Percentiles rank a stretch among this genome's conserved stretches.
Evolutionary conservation across 2,329 filamentous ascomycete species (phyloP).

Genomic region (Ascochyta fabae): DNA sequence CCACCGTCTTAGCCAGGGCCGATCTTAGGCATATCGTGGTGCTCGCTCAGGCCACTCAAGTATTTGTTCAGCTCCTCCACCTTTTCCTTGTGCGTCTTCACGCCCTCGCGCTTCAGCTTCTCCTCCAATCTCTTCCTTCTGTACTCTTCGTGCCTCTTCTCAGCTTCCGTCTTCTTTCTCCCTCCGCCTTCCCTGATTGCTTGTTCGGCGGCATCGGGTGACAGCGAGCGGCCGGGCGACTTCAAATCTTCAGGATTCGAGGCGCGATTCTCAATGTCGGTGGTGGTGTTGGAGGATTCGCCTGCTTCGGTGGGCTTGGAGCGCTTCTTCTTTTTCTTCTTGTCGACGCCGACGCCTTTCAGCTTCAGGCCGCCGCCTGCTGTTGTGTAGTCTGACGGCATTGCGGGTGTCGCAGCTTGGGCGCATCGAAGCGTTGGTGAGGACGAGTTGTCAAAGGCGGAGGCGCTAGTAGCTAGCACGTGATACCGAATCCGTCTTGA

Average conservation of each 20-base stretch:
- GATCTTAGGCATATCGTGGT: slow-evolving; percentile 84
- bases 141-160: slow-evolving; percentile 80
- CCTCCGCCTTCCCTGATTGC: slow-evolving; percentile 36
- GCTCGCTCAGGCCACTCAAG: slow-evolving; percentile 88
- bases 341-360: slow-evolving; percentile 76
- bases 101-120: slow-evolving; percentile 79
- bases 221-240: slow-evolving; percentile 40
- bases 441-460: background rate
- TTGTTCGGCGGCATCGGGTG: slow-evolving; percentile 40
- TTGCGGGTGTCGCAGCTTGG: slow-evolving; percentile 44
- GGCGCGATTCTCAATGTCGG: slow-evolving; percentile 23
- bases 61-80: slow-evolving; percentile 97
- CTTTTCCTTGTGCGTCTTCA: slow-evolving; percentile 96
- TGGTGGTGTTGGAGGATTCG: slow-evolving; percentile 16
- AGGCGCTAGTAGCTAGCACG: slow-evolving; percentile 1
- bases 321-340: slow-evolving; percentile 64
- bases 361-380: slow-evolving; percentile 79
- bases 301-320: slow-evolving; percentile 41
- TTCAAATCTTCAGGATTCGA: slow-evolving; percentile 27
- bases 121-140: slow-evolving; percentile 83
- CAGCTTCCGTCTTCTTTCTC: slow-evolving; percentile 78
- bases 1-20: slow-evolving; percentile 59
- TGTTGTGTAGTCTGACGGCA: slow-evolving; percentile 76
- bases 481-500: background rate
- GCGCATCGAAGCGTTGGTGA: background rate